phyloP scores from a whole-genome alignment of 345 rosid genomes.

The Abelmoschus esculentus region DNA sequence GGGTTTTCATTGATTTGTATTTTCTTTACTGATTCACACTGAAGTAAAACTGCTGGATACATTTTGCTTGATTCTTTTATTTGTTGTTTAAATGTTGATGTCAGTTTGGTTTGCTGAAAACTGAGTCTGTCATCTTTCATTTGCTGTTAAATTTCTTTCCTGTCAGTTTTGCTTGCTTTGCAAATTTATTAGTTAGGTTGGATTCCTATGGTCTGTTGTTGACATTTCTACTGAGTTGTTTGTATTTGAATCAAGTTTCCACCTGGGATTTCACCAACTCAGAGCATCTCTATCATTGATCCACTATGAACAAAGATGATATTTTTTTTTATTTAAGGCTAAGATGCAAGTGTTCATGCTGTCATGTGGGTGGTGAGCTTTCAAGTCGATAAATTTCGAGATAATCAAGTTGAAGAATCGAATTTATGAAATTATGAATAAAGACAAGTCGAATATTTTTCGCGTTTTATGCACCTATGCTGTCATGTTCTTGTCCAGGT shows the following conservation, averaged over 20 bases:
- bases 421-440: too few relatives aligned
- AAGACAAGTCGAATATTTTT: too few relatives aligned
- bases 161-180: background rate
- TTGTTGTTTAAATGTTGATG: background rate
- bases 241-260: background rate
- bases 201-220: background rate
- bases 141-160: background rate
- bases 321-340: background rate
- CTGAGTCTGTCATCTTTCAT: background rate
- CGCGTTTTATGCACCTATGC: background rate
- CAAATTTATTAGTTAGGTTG: constrained; percentile 1
- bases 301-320: background rate
- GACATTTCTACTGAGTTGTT: background rate
- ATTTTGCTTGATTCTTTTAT: constrained; percentile 31
- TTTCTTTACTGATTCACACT: constrained; percentile 8
- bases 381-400: too few relatives aligned
- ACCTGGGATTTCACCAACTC: background rate
- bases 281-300: background rate
- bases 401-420: too few relatives aligned
- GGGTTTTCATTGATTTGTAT: constrained; percentile 18
- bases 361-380: too few relatives aligned
- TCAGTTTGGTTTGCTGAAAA: background rate
- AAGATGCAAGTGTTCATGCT: background rate
- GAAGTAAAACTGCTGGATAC: constrained; percentile 9
- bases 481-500: background rate